A percentile compares a stretch with the other conserved stretches of the same genome.
Conservation (phyloP, 129 eudicot genomes). For the Smallanthus sonchifolius region DNA sequence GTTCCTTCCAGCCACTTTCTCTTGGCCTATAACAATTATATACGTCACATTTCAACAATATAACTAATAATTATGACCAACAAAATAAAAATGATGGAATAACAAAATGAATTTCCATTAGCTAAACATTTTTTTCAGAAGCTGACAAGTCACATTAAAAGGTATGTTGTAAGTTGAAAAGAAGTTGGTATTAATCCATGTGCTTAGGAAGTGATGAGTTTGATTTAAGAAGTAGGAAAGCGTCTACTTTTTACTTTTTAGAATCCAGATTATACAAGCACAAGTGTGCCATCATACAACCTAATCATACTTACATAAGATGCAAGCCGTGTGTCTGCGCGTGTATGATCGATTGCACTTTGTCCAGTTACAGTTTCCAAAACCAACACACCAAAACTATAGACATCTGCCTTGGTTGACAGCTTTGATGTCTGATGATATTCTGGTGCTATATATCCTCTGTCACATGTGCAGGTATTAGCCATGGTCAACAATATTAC, state of each 20-base stretch:
- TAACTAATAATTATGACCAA: too few relatives aligned
- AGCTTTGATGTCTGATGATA: background rate
- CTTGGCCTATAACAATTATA: too few relatives aligned
- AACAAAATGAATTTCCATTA: background rate
- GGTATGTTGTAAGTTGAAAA: background rate
- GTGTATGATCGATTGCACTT: background rate
- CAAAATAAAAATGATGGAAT: too few relatives aligned
- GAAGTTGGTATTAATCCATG: background rate
- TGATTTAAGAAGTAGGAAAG: background rate
- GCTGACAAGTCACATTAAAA: background rate
- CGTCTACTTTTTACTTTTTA: background rate
- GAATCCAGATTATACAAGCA: too few relatives aligned
- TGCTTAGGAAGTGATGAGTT: background rate
- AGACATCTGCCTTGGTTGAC: constrained; percentile 4
- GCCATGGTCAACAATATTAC: background rate
- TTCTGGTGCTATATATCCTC: background rate
- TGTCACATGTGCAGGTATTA: background rate
- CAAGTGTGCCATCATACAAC: background rate
- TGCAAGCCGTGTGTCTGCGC: too few relatives aligned
- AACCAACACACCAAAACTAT: background rate
- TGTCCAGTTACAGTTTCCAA: background rate
- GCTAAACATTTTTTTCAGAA: background rate
- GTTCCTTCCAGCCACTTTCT: too few relatives aligned
- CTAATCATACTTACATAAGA: constrained; percentile 1
- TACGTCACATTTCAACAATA: too few relatives aligned